Evolutionary conservation across 768 basidiomycete species (phyloP).

Genomic region (Rhodosporidiobolus odoratus): DNA sequence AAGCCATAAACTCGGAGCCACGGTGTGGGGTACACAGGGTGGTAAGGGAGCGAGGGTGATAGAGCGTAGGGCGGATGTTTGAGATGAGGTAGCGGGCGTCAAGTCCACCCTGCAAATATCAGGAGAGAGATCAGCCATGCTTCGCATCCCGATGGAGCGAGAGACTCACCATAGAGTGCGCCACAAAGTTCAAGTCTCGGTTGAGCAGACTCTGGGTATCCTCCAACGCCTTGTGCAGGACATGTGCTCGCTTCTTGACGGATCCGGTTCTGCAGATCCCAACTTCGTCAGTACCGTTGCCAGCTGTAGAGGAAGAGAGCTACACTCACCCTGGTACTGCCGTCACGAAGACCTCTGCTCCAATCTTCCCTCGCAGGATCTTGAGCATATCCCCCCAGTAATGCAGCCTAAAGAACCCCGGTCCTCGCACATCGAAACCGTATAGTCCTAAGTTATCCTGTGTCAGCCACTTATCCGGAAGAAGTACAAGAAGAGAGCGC

Average conservation of each 20-base stretch:
- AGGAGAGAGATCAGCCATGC: background rate
- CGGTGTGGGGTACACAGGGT: conserved; percentile 89
- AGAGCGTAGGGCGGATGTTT: conserved; percentile 71
- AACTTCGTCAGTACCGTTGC: background rate
- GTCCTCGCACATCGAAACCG: conserved; percentile 69
- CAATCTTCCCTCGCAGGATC: conserved; percentile 70
- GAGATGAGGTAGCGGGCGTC: conserved; percentile 90
- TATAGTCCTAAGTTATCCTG: conserved; percentile 61
- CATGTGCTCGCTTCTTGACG: conserved; percentile 69
- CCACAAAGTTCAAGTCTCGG: conserved; percentile 82
- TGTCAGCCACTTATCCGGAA: background rate
- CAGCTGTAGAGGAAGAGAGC: background rate
- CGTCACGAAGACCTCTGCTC: conserved; percentile 92
- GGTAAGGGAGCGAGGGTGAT: conserved; percentile 79
- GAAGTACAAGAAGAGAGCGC: background rate
- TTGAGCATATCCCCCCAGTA: conserved; percentile 89
- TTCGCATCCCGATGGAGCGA: background rate
- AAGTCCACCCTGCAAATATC: conserved; percentile 66
- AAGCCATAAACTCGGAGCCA: conserved; percentile 98
- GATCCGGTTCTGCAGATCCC: conserved; percentile 68
- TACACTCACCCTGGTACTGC: conserved; percentile 72
- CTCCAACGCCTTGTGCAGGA: conserved; percentile 66
- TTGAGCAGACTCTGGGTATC: conserved; percentile 56
- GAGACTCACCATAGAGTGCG: conserved; percentile 73
- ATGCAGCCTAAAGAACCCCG: conserved; percentile 53